Evolutionary conservation across 2,329 filamentous ascomycete species (phyloP).

Genomic region (Penicillium sumatraense): DNA sequence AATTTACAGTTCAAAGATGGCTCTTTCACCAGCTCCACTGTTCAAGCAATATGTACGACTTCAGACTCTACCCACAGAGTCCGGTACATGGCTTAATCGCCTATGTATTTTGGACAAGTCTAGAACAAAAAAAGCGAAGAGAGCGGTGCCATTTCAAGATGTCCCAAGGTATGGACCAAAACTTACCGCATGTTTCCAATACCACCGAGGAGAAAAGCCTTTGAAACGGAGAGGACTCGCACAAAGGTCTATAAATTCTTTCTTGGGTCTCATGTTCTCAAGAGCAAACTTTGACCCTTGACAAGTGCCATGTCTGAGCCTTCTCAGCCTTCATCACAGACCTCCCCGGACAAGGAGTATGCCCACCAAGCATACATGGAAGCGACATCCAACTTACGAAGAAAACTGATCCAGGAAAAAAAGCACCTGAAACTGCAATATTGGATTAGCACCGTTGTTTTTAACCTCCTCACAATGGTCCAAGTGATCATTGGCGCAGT

Average conservation of each 20-base stretch:
- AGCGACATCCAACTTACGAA: not conserved
- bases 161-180: not conserved
- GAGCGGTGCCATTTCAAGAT: not conserved
- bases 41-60: not conserved
- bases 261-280: not conserved
- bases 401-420: not conserved
- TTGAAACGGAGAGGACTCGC: too few species aligned
- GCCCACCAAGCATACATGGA: not conserved
- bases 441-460: not conserved
- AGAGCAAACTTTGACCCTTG: not conserved
- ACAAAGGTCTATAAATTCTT: not conserved
- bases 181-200: not conserved
- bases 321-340: not conserved
- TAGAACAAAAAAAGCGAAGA: not conserved
- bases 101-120: not conserved
- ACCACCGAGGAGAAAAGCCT: not conserved
- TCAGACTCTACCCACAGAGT: not conserved
- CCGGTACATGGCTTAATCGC: not conserved
- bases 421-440: not conserved
- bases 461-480: slow-evolving; percentile 11
- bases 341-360: not conserved
- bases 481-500: slow-evolving; percentile 11
- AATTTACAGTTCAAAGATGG: not conserved
- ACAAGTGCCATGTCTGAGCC: not conserved
- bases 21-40: not conserved